phyloP scores from a whole-genome alignment of 805 yeast species.

The Priceomyces castillae region DNA sequence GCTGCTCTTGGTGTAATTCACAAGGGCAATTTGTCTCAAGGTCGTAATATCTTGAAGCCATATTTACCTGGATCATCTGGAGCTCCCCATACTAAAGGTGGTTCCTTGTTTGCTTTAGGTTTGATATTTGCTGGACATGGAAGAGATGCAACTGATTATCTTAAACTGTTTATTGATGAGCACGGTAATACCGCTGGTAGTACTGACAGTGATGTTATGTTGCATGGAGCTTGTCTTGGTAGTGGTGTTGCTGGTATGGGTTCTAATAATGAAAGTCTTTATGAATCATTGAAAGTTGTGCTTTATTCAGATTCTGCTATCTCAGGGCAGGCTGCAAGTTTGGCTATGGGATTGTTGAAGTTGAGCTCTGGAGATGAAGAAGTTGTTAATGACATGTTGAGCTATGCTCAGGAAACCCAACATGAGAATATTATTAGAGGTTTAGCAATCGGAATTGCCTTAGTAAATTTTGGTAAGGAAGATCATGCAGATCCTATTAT shows the following conservation, averaged over 20 bases:
- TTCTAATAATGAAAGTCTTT: slow-evolving; percentile 66
- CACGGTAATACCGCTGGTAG: slow-evolving; percentile 62
- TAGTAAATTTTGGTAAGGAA: slow-evolving; percentile 83
- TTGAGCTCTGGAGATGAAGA: slow-evolving; percentile 78
- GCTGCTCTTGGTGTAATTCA: slow-evolving; percentile 98
- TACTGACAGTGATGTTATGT: slow-evolving; percentile 72
- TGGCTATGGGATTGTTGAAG: slow-evolving; percentile 95
- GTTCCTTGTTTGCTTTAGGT: slow-evolving; percentile 90
- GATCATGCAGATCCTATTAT: slow-evolving; percentile 72
- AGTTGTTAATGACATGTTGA: slow-evolving; percentile 74
- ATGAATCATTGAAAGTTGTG: slow-evolving; percentile 79
- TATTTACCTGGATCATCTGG: slow-evolving; percentile 82
- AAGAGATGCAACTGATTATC: slow-evolving; percentile 74
- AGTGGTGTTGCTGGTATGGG: slow-evolving; percentile 98
- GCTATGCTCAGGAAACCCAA: slow-evolving; percentile 91
- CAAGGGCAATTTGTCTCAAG: slow-evolving; percentile 90
- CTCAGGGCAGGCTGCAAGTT: slow-evolving; percentile 94
- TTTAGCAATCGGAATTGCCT: slow-evolving; percentile 84
- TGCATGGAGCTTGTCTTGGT: slow-evolving; percentile 96
- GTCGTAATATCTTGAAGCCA: slow-evolving; percentile 81
- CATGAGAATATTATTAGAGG: slow-evolving; percentile 95
- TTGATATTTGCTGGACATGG: slow-evolving; percentile 96
- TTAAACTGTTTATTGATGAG: slow-evolving; percentile 69
- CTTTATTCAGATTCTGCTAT: slow-evolving; percentile 87
- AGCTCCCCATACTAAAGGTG: slow-evolving; percentile 91